These are phyloP conservation scores for Oryza coarctata DNA, from an alignment of 176 grass and related monocot genomes.

Conservation along the genomic window DNA sequence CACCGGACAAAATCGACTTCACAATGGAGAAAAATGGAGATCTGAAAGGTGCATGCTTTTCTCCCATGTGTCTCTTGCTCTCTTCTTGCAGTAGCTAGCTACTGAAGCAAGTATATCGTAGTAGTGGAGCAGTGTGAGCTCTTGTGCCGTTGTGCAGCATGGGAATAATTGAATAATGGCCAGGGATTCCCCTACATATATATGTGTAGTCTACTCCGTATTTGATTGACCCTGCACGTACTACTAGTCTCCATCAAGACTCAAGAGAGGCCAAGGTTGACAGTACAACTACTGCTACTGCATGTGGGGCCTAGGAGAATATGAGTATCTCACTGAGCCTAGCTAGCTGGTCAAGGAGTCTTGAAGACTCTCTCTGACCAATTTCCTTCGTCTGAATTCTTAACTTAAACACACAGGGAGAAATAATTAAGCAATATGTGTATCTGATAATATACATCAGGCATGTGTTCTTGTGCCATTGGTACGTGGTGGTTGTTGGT, in stretches of 20 bases:
- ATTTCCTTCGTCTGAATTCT: neutral
- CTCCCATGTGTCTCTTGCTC: neutral
- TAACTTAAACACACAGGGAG: neutral
- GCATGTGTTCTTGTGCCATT: conserved; percentile 10
- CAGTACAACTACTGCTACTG: conserved; percentile 39
- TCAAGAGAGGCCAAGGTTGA: conserved; percentile 38
- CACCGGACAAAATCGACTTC: conserved; percentile 86
- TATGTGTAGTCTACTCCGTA: neutral
- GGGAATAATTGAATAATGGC: neutral
- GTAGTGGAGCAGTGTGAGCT: neutral
- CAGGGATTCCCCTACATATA: neutral
- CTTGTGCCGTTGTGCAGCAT: neutral
- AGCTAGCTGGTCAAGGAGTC: conserved; percentile 9
- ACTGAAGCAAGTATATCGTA: neutral
- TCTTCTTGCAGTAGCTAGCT: neutral
- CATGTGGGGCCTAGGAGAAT: conserved; percentile 39
- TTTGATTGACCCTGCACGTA: conserved; percentile 40
- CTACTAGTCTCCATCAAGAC: conserved; percentile 36
- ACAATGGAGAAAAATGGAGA: conserved; percentile 32
- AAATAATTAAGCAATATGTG: neutral
- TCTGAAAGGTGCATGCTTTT: conserved; percentile 27
- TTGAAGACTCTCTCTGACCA: neutral
- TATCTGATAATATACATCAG: neutral
- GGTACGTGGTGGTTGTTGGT: neutral
- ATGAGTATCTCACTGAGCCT: conserved; percentile 29